Percentiles rank a stretch among this genome's conserved stretches.
These are phyloP conservation scores for Chlamydomonas sphaeroides DNA, from an alignment of 139 green algal species.

Conservation along the genomic window DNA sequence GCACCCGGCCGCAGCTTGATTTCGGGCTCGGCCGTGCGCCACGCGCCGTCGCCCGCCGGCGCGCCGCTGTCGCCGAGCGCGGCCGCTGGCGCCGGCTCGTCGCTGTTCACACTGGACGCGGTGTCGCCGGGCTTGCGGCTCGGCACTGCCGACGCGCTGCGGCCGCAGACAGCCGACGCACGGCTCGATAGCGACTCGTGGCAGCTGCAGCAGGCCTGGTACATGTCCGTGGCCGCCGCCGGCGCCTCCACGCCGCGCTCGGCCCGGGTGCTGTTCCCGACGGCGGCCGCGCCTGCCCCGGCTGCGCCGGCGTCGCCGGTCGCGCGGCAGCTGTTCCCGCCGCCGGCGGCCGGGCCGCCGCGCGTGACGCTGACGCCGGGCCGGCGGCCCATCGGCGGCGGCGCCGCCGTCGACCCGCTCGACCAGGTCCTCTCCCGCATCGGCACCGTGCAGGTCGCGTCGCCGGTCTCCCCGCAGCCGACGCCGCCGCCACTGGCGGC, in stretches of 20 bases:
- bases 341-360: not conserved
- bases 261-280: not conserved
- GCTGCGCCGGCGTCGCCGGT: not conserved
- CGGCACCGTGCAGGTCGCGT: conserved; percentile 28
- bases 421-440: not conserved
- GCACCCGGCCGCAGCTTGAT: too few relatives aligned
- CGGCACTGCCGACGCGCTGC: too few relatives aligned
- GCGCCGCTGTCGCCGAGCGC: not conserved
- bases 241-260: not conserved
- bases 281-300: not conserved
- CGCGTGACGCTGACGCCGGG: not conserved
- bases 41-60: too few relatives aligned
- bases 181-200: too few relatives aligned
- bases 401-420: conserved; percentile 21
- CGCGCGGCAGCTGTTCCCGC: not conserved
- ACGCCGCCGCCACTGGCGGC: not conserved
- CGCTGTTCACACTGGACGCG: not conserved
- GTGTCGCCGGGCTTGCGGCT: not conserved
- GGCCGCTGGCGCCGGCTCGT: not conserved
- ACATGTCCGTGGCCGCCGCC: not conserved
- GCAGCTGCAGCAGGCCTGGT: not conserved
- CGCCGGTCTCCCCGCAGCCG: not conserved
- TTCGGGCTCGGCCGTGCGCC: too few relatives aligned
- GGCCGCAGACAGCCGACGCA: not conserved
- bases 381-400: too few relatives aligned